These are phyloP conservation scores for Puccinia triticina DNA, from an alignment of 1,284 basidiomycete genomes.

Conservation along the genomic window DNA sequence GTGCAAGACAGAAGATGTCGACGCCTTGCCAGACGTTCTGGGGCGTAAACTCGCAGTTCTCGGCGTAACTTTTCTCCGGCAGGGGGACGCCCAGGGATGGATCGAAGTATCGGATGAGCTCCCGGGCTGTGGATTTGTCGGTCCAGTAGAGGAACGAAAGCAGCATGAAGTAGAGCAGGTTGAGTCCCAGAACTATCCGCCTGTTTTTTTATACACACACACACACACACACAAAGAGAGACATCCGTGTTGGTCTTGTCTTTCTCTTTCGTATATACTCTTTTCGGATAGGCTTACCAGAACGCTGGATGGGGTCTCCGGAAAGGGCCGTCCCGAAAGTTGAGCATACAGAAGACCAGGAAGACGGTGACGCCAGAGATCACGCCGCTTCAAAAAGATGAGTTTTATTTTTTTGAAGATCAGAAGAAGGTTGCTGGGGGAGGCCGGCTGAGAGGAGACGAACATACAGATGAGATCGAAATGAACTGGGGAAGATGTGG, in stretches of 20 bases:
- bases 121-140: constrained; percentile 73
- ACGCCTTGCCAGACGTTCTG: constrained; percentile 67
- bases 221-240: too few relatives aligned
- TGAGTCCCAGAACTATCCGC: constrained; percentile 69
- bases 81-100: constrained; percentile 71
- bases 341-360: constrained; percentile 73
- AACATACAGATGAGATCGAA: constrained; percentile 50
- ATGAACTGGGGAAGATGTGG: constrained; percentile 46
- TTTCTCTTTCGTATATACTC: not conserved
- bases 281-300: constrained; percentile 53
- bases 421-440: not conserved
- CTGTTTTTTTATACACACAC: not conserved
- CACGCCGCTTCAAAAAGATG: constrained; percentile 20
- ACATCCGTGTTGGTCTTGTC: not conserved
- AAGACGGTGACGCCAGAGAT: constrained; percentile 53
- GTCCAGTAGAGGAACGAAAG: constrained; percentile 81
- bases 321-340: constrained; percentile 81
- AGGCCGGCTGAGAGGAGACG: too few relatives aligned
- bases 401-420: not conserved
- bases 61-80: constrained; percentile 79
- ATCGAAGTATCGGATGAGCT: constrained; percentile 76
- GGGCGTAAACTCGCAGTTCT: constrained; percentile 71
- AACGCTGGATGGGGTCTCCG: constrained; percentile 69
- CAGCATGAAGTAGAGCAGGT: constrained; percentile 75
- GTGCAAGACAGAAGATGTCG: constrained; percentile 79